These are phyloP conservation scores for Ganoderma resinaceum DNA, from an alignment of 1,284 basidiomycete species.

Conservation along the genomic window DNA sequence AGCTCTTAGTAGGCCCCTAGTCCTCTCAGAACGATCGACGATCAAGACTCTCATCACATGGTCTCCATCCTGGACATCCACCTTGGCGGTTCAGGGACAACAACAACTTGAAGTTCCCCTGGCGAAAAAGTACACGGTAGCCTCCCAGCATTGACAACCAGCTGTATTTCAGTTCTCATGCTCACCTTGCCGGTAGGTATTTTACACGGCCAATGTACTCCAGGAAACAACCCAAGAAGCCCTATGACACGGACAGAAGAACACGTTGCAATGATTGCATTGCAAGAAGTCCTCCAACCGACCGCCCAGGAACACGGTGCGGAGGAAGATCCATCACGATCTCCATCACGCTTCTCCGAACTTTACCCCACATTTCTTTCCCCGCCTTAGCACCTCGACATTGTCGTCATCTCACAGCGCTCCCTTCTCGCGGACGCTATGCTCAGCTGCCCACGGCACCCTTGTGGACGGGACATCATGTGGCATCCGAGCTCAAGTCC, in stretches of 20 bases:
- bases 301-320: background rate
- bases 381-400: background rate
- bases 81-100: background rate
- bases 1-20: too few species aligned
- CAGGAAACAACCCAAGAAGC: background rate
- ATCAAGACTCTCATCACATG: background rate
- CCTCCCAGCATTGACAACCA: background rate
- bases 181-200: background rate
- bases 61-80: background rate
- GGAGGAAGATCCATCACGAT: background rate
- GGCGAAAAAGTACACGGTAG: background rate
- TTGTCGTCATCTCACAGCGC: background rate
- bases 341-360: background rate
- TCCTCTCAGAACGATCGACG: background rate
- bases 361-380: background rate
- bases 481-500: background rate
- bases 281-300: background rate
- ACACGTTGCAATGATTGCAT: background rate
- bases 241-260: background rate
- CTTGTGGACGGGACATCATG: constrained; percentile 1
- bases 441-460: background rate
- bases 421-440: background rate
- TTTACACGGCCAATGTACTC: background rate
- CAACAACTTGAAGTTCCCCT: too few species aligned
- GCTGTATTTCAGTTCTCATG: background rate